A percentile compares a stretch with the other conserved stretches of the same genome.
These are phyloP conservation scores for Epichloe gansuensis DNA, from an alignment of 2,329 filamentous ascomycete species.

Conservation along the genomic window DNA sequence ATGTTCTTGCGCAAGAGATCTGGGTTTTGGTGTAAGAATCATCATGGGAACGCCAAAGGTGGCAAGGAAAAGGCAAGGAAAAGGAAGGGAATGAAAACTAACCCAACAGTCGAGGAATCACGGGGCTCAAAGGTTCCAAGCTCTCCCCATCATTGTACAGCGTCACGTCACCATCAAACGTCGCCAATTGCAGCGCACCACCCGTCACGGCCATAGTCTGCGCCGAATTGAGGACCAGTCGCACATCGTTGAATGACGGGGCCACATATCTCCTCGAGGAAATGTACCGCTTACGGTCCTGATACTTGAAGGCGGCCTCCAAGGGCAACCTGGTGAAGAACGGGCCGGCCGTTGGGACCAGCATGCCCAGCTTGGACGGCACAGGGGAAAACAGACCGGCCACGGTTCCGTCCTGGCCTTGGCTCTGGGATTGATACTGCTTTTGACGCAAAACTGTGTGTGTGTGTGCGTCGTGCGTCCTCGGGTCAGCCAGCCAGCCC, in stretches of 20 bases:
- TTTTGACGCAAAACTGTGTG: constrained; percentile 56
- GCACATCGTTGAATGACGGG: constrained; percentile 93
- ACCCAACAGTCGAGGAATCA: constrained; percentile 53
- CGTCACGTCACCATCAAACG: constrained; percentile 96
- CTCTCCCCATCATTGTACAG: constrained; percentile 84
- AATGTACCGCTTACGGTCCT: constrained; percentile 76
- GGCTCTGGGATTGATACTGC: constrained; percentile 4
- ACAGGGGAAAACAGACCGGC: constrained; percentile 21
- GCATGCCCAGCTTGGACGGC: constrained; percentile 80
- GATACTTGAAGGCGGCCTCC: constrained; percentile 81
- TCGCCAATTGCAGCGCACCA: constrained; percentile 68
- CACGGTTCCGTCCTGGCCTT: background rate
- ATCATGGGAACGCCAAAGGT: background rate
- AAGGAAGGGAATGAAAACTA: constrained; percentile 5
- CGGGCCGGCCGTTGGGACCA: constrained; percentile 81
- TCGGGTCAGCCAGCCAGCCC: background rate
- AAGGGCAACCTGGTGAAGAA: constrained; percentile 86
- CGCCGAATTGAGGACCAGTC: constrained; percentile 85
- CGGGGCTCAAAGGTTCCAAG: constrained; percentile 60
- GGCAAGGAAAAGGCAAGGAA: background rate
- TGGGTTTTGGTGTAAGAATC: constrained; percentile 8
- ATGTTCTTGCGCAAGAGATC: constrained; percentile 66
- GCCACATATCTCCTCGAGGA: constrained; percentile 86
- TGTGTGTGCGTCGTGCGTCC: background rate
- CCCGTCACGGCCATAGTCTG: constrained; percentile 85